phyloP scores from a whole-genome alignment of 2,329 filamentous ascomycete genomes.

The Neofusicoccum parvum region DNA sequence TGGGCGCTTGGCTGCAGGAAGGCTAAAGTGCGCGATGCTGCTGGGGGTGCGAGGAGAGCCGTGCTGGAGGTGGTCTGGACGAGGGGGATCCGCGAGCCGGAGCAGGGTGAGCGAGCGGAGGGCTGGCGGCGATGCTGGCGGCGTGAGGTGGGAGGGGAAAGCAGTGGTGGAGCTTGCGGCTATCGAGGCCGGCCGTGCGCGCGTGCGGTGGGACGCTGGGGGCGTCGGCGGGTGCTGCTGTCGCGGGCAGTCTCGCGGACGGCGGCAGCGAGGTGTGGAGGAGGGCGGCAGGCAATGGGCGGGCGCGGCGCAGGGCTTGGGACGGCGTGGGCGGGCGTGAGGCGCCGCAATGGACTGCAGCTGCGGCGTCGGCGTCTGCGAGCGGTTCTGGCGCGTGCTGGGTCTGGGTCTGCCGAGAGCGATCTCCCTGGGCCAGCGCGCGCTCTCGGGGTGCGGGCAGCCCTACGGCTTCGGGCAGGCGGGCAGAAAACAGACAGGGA shows the following conservation, averaged over 20 bases:
- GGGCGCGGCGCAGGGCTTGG: not conserved
- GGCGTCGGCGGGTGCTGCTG: not conserved
- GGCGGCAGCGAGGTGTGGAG: not conserved
- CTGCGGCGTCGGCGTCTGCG: not conserved
- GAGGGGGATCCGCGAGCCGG: slow-evolving; percentile 5
- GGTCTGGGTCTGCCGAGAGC: slow-evolving; percentile 12
- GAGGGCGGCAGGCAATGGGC: not conserved
- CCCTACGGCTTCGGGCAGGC: not conserved
- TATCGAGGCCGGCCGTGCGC: slow-evolving; percentile 12
- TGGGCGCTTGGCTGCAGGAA: slow-evolving; percentile 20
- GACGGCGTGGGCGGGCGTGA: not conserved
- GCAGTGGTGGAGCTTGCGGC: slow-evolving; percentile 6
- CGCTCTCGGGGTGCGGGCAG: not conserved
- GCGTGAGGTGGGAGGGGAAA: slow-evolving; percentile 2
- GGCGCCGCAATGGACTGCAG: slow-evolving; percentile 7
- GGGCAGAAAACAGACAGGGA: not conserved
- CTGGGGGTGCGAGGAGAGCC: slow-evolving; percentile 13
- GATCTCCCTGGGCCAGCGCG: not conserved
- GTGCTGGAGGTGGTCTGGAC: not conserved
- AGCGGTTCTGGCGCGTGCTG: slow-evolving; percentile 11
- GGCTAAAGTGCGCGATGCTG: not conserved
- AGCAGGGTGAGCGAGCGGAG: not conserved
- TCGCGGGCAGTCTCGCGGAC: not conserved
- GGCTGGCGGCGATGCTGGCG: not conserved
- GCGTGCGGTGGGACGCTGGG: slow-evolving; percentile 1